Evolutionary conservation across 805 yeast genomes (phyloP).

Genomic region (Pichia thaimueangensis): DNA sequence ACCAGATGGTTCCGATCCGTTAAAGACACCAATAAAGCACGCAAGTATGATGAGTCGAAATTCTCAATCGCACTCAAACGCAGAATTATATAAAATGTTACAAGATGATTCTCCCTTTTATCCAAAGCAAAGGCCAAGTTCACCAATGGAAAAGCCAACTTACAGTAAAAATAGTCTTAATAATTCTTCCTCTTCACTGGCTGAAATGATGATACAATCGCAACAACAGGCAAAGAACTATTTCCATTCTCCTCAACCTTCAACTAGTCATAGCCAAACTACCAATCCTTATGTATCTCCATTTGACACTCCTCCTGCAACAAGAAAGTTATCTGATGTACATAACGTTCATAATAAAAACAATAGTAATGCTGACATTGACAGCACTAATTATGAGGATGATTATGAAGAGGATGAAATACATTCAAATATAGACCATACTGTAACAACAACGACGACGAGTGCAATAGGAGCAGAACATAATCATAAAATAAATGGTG

Average conservation of each 20-base stretch:
- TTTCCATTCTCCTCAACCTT: not conserved
- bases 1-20: not conserved
- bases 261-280: not conserved
- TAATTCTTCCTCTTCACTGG: not conserved
- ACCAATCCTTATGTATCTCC: conserved; percentile 7
- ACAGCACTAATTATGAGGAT: not conserved
- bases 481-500: too few species aligned
- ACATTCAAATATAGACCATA: too few species aligned
- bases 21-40: conserved; percentile 1
- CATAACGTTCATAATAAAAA: not conserved
- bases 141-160: too few species aligned
- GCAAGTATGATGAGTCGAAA: not conserved
- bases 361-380: not conserved
- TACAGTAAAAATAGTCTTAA: too few species aligned
- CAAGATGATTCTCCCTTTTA: conserved; percentile 28
- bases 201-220: not conserved
- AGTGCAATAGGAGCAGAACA: too few species aligned
- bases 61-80: conserved; percentile 6
- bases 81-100: conserved; percentile 17
- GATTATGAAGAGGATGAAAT: not conserved
- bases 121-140: conserved; percentile 25
- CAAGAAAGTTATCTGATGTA: too few species aligned
- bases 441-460: too few species aligned
- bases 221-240: not conserved
- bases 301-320: conserved; percentile 16